phyloP scores from a whole-genome alignment of 371 early-diverging fungal genomes.

The Syncephalastrum racemosum region DNA sequence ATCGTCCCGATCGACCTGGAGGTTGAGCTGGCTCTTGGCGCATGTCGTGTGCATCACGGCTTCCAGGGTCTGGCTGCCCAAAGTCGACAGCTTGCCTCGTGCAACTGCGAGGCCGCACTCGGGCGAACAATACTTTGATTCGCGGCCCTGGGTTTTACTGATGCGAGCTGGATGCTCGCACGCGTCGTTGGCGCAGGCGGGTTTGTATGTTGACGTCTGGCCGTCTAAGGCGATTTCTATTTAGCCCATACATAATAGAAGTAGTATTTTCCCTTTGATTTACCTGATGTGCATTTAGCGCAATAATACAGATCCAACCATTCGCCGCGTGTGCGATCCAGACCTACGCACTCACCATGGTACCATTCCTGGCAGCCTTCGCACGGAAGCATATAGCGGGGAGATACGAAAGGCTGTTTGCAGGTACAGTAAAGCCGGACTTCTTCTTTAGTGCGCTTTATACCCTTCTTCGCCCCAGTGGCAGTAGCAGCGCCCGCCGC shows the following conservation, averaged over 20 bases:
- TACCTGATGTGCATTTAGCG: slow-evolving; percentile 4
- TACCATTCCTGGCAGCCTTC: slow-evolving; percentile 10
- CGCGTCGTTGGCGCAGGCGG: slow-evolving; percentile 4
- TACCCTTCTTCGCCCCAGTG: slow-evolving; percentile 3
- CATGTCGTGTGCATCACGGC: too few relatives aligned
- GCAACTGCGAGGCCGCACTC: slow-evolving; percentile 10
- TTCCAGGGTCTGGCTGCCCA: too few relatives aligned
- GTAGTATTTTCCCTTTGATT: too few relatives aligned
- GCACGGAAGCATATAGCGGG: slow-evolving; percentile 10
- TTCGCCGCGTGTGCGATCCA: neutral
- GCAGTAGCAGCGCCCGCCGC: neutral
- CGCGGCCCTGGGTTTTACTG: neutral
- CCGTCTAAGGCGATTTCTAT: neutral
- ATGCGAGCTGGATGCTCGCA: slow-evolving; percentile 4
- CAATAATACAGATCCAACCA: slow-evolving; percentile 10
- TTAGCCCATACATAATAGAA: too few relatives aligned
- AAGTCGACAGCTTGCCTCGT: slow-evolving; percentile 4
- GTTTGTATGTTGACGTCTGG: neutral
- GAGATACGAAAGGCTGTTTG: neutral
- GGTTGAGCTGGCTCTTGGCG: too few relatives aligned
- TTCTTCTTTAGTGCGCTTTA: slow-evolving; percentile 1
- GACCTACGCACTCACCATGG: slow-evolving; percentile 5
- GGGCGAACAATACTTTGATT: slow-evolving; percentile 12
- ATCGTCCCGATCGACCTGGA: too few relatives aligned
- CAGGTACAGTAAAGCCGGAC: slow-evolving; percentile 7